Evolutionary conservation across 805 yeast genomes (phyloP).

Genomic region (Blastobotrys americana): DNA sequence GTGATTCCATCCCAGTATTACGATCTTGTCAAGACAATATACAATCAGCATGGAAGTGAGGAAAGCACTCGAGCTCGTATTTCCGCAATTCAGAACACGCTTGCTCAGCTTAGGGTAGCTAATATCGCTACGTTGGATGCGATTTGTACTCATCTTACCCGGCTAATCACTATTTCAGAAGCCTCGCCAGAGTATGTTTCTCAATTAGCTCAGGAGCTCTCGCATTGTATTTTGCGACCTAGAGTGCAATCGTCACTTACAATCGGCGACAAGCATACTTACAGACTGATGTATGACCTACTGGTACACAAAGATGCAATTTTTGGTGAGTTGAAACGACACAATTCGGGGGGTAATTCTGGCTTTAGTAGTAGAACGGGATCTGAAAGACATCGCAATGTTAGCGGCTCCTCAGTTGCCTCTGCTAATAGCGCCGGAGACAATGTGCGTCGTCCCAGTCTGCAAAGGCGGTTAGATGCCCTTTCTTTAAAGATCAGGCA

Average conservation of each 20-base stretch:
- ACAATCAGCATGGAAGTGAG: conserved; percentile 41
- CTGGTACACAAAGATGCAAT: conserved; percentile 51
- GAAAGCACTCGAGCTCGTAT: conserved; percentile 37
- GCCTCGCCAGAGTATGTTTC: conserved; percentile 28
- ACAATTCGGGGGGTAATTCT: conserved; percentile 17
- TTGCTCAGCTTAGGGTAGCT: conserved; percentile 59
- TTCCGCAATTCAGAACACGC: conserved; percentile 56
- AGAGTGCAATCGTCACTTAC: conserved; percentile 38
- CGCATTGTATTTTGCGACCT: conserved; percentile 54
- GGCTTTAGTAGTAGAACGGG: neutral
- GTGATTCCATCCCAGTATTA: conserved; percentile 56
- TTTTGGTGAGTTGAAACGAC: conserved; percentile 53
- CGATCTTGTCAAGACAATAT: conserved; percentile 62
- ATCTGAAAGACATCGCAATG: neutral
- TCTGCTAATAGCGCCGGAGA: neutral
- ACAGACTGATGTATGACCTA: conserved; percentile 53
- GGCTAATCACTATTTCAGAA: conserved; percentile 48
- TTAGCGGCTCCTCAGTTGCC: neutral
- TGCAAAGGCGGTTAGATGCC: conserved; percentile 20
- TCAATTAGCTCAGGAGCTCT: conserved; percentile 56
- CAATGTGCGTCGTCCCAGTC: conserved; percentile 11
- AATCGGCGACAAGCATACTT: conserved; percentile 53
- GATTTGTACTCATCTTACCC: conserved; percentile 62
- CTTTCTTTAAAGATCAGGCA: conserved; percentile 17
- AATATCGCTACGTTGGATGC: conserved; percentile 77